Evolutionary conservation across 495 filamentous ascomycete species (phyloP), one percentile per base, ranked within the genome.

Genomic region (Aspergillus hancockii): DNA sequence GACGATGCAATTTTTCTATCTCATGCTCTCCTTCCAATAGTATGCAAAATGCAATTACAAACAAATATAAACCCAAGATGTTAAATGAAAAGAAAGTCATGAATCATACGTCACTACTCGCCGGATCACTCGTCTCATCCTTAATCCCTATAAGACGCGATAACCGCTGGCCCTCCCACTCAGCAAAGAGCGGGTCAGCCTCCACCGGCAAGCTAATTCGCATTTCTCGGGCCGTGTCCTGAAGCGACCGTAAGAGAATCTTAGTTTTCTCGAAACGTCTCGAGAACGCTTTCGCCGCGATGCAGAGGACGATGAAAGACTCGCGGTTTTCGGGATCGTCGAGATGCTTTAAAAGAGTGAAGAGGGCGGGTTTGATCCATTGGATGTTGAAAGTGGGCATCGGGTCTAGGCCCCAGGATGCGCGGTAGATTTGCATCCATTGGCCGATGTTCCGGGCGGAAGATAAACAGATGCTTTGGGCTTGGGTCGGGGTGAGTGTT

Each of bases 251-350:
- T 12, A 78, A 46, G 21, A 68, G 60, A 0, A 23, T 61, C 58
- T 67, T 71, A 10, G 59, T 64, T n/a, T 68, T 52, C 19, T 64
- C 55, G 71, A 71, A 76, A 1, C 67, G 69, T 13, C 67, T 65
- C 0, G 69, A 66, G 22, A 71, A 65, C 0, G 67, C 63, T 25
- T 63, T 57, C 7, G 70, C 67, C 2, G 64, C 58, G 4, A 68
- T 38, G 13, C 56, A 55, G 1, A 75, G 63, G 2, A 53, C 59
- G 23, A 72, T 60, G 38, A 78, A 75, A 2, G 72, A 69, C 13
- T 67, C 63, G 3, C 64, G 59, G 51, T 66, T 71, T 2, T 34
- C 53, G 0, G 62, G 40, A 2, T 70, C 61, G 16, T 66, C 65
- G 6, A 76, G 58, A 7, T 61, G 51, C 7, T 67, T 63, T 2